Percentiles rank a stretch among this genome's conserved stretches.
These are phyloP conservation scores for Colletotrichum sublineola DNA, from an alignment of 2,329 filamentous ascomycete genomes.

Conservation along the genomic window DNA sequence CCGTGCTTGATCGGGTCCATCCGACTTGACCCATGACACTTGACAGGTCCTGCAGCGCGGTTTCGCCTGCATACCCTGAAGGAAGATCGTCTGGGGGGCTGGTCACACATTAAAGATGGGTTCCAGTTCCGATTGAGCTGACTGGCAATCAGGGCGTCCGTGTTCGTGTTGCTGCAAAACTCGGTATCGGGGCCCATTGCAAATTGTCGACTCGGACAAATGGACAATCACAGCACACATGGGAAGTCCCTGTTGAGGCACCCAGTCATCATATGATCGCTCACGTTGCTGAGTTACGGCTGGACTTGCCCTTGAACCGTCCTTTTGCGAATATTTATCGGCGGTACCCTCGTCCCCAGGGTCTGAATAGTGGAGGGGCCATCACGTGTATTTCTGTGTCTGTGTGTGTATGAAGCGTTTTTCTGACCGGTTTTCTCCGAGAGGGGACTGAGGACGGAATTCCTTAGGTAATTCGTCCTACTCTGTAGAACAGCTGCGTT, in stretches of 20 bases:
- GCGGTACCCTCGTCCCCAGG: not conserved
- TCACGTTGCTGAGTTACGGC: slow-evolving; percentile 7
- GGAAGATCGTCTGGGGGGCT: not conserved
- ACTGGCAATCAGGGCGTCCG: slow-evolving; percentile 13
- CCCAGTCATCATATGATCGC: not conserved
- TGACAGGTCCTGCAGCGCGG: not conserved
- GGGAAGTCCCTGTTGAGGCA: not conserved
- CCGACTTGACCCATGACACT: slow-evolving; percentile 23
- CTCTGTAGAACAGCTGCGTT: not conserved
- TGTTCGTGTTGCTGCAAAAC: not conserved
- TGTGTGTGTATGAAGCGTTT: not conserved
- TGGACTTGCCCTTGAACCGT: not conserved
- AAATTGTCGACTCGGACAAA: not conserved
- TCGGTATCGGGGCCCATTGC: not conserved
- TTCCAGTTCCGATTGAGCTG: slow-evolving; percentile 9
- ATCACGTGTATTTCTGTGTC: not conserved
- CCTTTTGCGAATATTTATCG: not conserved
- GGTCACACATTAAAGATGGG: not conserved
- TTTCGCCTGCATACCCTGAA: slow-evolving; percentile 30
- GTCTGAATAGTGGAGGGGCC: no score
- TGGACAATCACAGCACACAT: not conserved
- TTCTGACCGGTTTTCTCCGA: no score
- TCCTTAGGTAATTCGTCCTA: not conserved
- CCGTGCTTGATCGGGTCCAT: slow-evolving; percentile 5
- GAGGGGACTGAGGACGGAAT: not conserved